Base-by-base conservation (phyloP, 1,284 basidiomycete genomes). In the Tremellales sp. region DNA sequence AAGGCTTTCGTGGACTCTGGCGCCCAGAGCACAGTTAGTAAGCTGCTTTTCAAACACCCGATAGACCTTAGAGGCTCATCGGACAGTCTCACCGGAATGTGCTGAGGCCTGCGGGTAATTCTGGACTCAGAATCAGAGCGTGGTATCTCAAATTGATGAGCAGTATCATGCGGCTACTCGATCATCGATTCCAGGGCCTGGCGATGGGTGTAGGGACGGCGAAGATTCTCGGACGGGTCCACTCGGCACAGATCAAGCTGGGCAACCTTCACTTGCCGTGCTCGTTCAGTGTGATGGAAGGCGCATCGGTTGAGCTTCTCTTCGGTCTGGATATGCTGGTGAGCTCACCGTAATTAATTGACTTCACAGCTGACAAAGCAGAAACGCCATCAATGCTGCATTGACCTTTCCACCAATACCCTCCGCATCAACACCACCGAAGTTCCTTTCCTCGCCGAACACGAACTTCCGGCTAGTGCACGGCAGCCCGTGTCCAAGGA, bases 1-100 rank as follows among this genome's bases (percentile, higher is more conserved):
- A 96, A 93, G 70, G 96, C 96, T 0, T 98, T 98, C 65, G 96
- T 98, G 22, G 94, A 98, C 68, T 94, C 90, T 58, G 94, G 94
- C 23, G 94, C 96, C 3, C 96, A 98, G 62, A 83, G 85, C 48
- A 97, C 94, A 0, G 97, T 97, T 75, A 96, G 90, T 93, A 57
- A 69, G 87, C 77, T 31, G 15, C 15, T 31, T 15, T 15, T n/a
- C n/a, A n/a, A n/a, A 15, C 15, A 8, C 29, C 29, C 15, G 29
- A 31, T 31, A 15, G 29, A 17, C 15, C 17, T 19, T 17, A 17
- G 17, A 4, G 41, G 12, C 39, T 41, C 42, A 37, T 31, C 25
- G 17, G 4, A 5, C 57, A 93, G 91, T 97, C 83, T 93, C 87
- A 52, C 93, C 96, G 0, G 88, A 89, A 52, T 92, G 88, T 60